These are phyloP conservation scores for Cordyceps cateniannulata DNA, from an alignment of 2,329 filamentous ascomycete species.

Conservation along the genomic window DNA sequence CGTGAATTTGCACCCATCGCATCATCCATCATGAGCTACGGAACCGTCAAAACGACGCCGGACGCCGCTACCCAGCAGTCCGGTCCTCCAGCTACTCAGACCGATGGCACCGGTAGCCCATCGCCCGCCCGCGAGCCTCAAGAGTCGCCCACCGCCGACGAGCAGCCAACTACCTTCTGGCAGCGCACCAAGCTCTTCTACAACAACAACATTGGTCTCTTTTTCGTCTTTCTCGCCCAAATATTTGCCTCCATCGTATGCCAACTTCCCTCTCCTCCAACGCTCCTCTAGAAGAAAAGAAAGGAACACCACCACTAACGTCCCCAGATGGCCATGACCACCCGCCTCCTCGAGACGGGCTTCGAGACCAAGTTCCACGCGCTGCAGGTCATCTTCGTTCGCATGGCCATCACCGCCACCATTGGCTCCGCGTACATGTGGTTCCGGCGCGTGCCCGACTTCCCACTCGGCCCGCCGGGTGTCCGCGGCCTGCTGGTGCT, in stretches of 20 bases:
- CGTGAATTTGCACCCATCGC: background rate
- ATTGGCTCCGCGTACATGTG: constrained; percentile 35
- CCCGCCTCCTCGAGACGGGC: constrained; percentile 27
- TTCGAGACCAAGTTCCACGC: constrained; percentile 33
- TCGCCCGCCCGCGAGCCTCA: background rate
- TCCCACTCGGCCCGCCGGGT: constrained; percentile 58
- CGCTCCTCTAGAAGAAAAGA: too few relatives aligned
- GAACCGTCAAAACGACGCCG: background rate
- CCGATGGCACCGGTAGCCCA: background rate
- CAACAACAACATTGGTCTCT: constrained; percentile 35
- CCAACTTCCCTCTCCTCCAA: background rate
- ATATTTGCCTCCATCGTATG: constrained; percentile 34
- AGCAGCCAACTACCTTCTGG: background rate
- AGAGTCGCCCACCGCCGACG: background rate
- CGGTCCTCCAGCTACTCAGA: background rate
- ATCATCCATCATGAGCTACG: background rate
- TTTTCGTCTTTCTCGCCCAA: constrained; percentile 34
- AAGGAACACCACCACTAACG: background rate
- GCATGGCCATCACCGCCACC: constrained; percentile 32
- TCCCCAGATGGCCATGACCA: constrained; percentile 35
- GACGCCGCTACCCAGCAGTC: background rate
- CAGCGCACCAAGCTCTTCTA: constrained; percentile 33
- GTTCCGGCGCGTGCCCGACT: constrained; percentile 45
- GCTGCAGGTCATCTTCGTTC: constrained; percentile 36
- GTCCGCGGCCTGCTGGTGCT: constrained; percentile 57